These are phyloP conservation scores for Arachis hypogaea DNA, from an alignment of 306 rosid species.

Conservation along the genomic window DNA sequence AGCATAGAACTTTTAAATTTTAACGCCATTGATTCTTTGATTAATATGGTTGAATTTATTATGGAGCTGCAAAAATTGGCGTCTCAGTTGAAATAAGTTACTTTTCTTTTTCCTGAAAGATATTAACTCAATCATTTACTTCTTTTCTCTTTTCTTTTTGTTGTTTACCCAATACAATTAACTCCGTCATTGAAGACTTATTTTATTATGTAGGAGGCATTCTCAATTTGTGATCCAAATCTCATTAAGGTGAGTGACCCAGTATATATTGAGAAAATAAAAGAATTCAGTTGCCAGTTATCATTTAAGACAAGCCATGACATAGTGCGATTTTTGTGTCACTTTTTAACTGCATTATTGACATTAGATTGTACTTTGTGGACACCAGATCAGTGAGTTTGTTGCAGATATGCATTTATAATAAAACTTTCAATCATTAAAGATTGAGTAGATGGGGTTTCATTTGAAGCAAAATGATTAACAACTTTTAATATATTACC, in stretches of 20 bases:
- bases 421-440: conserved; percentile 14
- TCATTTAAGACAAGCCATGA: conserved; percentile 11
- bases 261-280: neutral
- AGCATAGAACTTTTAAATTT: too few relatives aligned
- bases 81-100: too few relatives aligned
- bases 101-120: too few relatives aligned
- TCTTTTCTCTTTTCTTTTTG: conserved; percentile 5
- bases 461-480: neutral
- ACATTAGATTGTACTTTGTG: conserved; percentile 23
- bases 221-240: conserved; percentile 68
- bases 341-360: neutral
- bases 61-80: too few relatives aligned
- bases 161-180: neutral
- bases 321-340: neutral
- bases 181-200: conserved; percentile 10
- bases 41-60: too few relatives aligned
- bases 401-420: neutral
- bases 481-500: neutral
- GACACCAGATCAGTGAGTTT: neutral
- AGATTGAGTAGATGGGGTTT: neutral
- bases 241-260: conserved; percentile 62
- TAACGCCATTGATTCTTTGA: too few relatives aligned
- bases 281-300: conserved; percentile 26
- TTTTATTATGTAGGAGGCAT: conserved; percentile 58
- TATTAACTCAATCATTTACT: neutral